Conservation (phyloP, 2,329 filamentous ascomycete genomes). For the Ceratocystis cubensis region DNA sequence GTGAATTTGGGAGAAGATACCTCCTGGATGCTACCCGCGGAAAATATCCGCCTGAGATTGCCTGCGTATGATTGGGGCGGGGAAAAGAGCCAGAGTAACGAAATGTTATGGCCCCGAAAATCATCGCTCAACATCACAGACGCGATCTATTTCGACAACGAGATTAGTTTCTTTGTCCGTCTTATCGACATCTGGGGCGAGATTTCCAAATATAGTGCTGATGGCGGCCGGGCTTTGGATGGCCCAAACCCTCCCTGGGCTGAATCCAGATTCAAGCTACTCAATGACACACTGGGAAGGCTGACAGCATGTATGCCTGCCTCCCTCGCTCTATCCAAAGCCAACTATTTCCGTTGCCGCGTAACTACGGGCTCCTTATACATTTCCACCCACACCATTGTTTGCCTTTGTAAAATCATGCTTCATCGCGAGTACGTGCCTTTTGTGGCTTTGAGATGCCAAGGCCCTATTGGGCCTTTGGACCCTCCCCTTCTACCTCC, state of each 20-base stretch:
- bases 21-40: conserved; percentile 16
- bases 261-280: conserved; percentile 40
- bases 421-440: conserved; percentile 26
- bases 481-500: conserved; percentile 30
- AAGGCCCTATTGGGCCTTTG: conserved; percentile 40
- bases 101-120: conserved; percentile 19
- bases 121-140: conserved; percentile 19
- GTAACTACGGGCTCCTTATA: neutral
- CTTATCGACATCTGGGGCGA: conserved; percentile 48
- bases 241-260: conserved; percentile 46
- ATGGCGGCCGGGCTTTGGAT: conserved; percentile 40
- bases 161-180: conserved; percentile 41
- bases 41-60: conserved; percentile 7
- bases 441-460: conserved; percentile 30
- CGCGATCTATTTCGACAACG: conserved; percentile 33
- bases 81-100: conserved; percentile 13
- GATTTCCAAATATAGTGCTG: conserved; percentile 44
- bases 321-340: neutral
- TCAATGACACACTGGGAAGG: conserved; percentile 31
- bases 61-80: conserved; percentile 32
- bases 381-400: conserved; percentile 45
- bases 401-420: conserved; percentile 52
- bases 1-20: conserved; percentile 48
- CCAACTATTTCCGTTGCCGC: conserved; percentile 4
- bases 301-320: conserved; percentile 7